Conservation (phyloP, 2,329 filamentous ascomycete species). For the Shiraia bambusicola region DNA sequence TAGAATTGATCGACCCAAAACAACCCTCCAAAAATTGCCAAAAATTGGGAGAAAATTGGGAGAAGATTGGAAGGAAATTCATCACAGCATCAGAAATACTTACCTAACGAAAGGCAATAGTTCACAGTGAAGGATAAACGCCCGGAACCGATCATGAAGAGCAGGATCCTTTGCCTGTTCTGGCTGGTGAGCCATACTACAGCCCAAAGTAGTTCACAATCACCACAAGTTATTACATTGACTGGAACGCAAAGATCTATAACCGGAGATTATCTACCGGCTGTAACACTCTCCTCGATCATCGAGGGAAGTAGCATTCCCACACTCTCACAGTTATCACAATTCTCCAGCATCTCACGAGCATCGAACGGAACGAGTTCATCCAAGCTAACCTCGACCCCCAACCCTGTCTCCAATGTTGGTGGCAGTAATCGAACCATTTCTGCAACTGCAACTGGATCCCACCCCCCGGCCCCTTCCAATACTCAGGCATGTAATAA, state of each 20-base stretch:
- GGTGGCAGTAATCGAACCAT: constrained; percentile 29
- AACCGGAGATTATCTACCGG: constrained; percentile 22
- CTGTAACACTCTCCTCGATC: constrained; percentile 30
- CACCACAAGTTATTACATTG: constrained; percentile 28
- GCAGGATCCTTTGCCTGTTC: constrained; percentile 18
- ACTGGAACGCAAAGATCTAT: constrained; percentile 19
- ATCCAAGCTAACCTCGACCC: constrained; percentile 7
- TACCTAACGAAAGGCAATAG: no score
- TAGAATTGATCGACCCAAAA: no score
- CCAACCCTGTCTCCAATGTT: constrained; percentile 29
- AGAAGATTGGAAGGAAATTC: no score
- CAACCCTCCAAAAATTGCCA: no score
- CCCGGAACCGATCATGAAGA: constrained; percentile 30
- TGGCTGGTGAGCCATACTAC: constrained; percentile 28
- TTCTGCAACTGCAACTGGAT: constrained; percentile 19
- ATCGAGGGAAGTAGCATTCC: constrained; percentile 32
- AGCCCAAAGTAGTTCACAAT: constrained; percentile 26
- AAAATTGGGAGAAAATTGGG: no score
- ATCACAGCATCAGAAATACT: no score
- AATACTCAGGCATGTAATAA: constrained; percentile 48
- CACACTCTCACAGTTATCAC: constrained; percentile 19
- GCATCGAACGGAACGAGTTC: constrained; percentile 23
- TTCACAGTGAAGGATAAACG: no score
- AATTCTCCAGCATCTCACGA: constrained; percentile 14
- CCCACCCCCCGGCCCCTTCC: constrained; percentile 29